Evolutionary conservation across 768 basidiomycete species (phyloP).

Genomic region (Amanita muscaria): DNA sequence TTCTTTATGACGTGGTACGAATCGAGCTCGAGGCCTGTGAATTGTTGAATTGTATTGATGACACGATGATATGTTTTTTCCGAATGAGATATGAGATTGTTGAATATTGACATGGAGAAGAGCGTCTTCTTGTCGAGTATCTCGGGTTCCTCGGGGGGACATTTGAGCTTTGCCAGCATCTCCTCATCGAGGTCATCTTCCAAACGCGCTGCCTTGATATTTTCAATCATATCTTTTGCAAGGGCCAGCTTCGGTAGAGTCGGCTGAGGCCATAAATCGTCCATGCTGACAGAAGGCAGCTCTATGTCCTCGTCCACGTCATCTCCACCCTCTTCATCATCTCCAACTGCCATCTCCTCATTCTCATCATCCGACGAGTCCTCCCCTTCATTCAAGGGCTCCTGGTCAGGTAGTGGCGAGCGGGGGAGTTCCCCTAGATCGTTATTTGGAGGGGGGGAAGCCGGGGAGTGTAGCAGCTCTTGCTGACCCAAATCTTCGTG

Average conservation of each 20-base stretch:
- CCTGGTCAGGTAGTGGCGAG: background rate
- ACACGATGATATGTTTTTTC: slow-evolving; percentile 1
- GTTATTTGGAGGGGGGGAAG: background rate
- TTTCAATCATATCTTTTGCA: slow-evolving; percentile 2
- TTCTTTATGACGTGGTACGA: too few relatives aligned
- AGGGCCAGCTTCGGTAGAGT: slow-evolving; percentile 1
- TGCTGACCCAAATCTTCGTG: too few relatives aligned
- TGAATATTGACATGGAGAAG: slow-evolving; percentile 1
- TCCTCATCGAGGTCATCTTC: background rate
- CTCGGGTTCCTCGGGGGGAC: background rate
- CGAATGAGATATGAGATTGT: background rate
- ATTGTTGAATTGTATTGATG: background rate
- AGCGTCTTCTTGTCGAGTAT: background rate
- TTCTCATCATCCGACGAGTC: background rate
- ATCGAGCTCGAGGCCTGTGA: too few relatives aligned
- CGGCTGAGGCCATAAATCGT: background rate
- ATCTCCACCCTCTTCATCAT: background rate
- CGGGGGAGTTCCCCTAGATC: background rate
- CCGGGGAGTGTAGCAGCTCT: background rate
- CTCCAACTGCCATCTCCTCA: background rate
- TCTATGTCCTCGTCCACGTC: background rate
- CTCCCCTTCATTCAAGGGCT: background rate
- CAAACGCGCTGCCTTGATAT: background rate
- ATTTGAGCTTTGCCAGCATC: background rate
- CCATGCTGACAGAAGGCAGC: background rate